Evolutionary conservation across 2,329 filamentous ascomycete species (phyloP).

Genomic region (Metarhizium humberi): DNA sequence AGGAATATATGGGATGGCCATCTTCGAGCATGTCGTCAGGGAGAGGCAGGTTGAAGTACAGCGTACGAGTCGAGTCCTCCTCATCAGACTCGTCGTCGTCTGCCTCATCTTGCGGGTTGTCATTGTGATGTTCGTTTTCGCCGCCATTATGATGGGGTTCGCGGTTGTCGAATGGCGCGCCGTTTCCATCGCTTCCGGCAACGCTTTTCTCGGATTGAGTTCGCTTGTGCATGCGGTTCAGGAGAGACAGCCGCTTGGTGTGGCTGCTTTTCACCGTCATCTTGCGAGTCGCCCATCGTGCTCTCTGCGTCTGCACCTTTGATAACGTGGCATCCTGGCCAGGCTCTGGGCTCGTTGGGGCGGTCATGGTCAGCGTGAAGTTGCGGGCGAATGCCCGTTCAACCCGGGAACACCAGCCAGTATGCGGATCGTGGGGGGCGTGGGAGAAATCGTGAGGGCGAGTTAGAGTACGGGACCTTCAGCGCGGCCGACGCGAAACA

Average conservation of each 20-base stretch:
- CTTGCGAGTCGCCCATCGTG: constrained; percentile 95
- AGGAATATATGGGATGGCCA: constrained; percentile 60
- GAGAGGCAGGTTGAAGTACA: constrained; percentile 83
- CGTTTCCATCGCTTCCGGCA: constrained; percentile 23
- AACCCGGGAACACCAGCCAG: constrained; percentile 28
- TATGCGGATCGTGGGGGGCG: constrained; percentile 12
- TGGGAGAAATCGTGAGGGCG: not conserved
- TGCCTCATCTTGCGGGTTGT: constrained; percentile 24
- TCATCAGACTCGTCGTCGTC: constrained; percentile 27
- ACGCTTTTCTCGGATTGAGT: constrained; percentile 61
- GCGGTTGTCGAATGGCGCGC: constrained; percentile 18
- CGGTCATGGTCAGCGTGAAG: constrained; percentile 23
- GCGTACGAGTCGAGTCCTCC: constrained; percentile 39
- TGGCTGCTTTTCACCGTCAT: constrained; percentile 65
- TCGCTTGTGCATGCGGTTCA: constrained; percentile 61
- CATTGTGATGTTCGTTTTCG: constrained; percentile 16
- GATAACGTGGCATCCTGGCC: constrained; percentile 13
- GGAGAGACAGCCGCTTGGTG: constrained; percentile 73
- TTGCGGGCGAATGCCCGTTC: constrained; percentile 30
- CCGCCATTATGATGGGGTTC: constrained; percentile 17
- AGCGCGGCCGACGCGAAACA: constrained; percentile 5
- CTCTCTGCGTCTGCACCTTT: constrained; percentile 51
- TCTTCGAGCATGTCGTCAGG: constrained; percentile 68
- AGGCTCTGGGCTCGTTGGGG: constrained; percentile 18
- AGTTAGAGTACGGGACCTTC: not conserved